phyloP scores from a whole-genome alignment of 768 basidiomycete genomes.

The Tricholoma matsutake region DNA sequence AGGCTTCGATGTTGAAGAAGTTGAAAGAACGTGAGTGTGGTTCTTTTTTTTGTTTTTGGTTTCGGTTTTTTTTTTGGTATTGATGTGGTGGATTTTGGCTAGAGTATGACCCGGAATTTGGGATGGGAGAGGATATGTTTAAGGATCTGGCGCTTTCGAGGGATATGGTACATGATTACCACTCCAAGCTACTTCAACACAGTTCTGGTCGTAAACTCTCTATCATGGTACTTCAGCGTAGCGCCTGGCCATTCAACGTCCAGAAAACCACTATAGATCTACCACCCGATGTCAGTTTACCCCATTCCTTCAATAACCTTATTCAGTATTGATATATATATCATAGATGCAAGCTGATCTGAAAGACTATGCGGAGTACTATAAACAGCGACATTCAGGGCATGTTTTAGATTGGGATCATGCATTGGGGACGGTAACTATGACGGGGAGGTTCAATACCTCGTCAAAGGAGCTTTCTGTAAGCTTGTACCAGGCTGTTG shows the following conservation, averaged over 20 bases:
- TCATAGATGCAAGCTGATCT: conserved; percentile 74
- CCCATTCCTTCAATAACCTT: conserved; percentile 5
- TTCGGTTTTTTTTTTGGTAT: background rate
- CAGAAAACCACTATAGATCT: conserved; percentile 50
- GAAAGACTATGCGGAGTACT: conserved; percentile 60
- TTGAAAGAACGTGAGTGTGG: background rate
- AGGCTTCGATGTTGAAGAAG: conserved; percentile 79
- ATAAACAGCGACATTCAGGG: conserved; percentile 74
- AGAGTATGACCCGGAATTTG: conserved; percentile 97
- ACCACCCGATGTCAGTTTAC: conserved; percentile 44
- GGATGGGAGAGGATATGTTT: conserved; percentile 94
- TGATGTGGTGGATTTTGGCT: background rate
- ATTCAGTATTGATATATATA: conserved; percentile 3
- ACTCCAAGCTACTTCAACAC: conserved; percentile 38
- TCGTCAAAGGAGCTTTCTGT: conserved; percentile 86
- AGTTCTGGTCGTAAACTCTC: conserved; percentile 49
- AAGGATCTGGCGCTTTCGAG: conserved; percentile 79
- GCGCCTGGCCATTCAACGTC: conserved; percentile 80
- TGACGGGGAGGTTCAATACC: conserved; percentile 65
- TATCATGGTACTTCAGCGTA: conserved; percentile 83
- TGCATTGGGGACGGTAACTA: conserved; percentile 75
- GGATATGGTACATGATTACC: conserved; percentile 69
- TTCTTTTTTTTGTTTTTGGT: background rate
- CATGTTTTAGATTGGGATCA: conserved; percentile 85
- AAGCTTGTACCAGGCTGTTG: conserved; percentile 86